Percentiles rank a stretch among this genome's conserved stretches.
phyloP scores from a whole-genome alignment of 169 alveolate species.

The Plasmodium sp. region DNA sequence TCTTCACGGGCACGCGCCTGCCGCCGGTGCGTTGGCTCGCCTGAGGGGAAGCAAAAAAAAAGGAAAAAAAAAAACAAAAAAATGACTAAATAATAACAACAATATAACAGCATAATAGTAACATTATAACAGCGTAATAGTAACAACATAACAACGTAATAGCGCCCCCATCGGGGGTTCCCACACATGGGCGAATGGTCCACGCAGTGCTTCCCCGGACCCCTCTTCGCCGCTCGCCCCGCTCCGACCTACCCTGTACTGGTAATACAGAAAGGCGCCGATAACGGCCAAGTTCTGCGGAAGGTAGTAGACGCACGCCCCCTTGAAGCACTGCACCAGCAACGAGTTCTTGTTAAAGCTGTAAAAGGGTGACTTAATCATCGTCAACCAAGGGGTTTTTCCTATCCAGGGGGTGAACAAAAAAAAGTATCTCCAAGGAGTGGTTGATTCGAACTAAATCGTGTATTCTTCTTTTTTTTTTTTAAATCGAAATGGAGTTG shows the following conservation, averaged over 20 bases:
- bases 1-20: slow-evolving; percentile 16
- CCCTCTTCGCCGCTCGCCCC: background rate
- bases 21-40: slow-evolving; percentile 17
- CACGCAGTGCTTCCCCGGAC: background rate
- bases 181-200: background rate
- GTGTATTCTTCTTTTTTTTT: no score
- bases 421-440: background rate
- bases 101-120: no score
- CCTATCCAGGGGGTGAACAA: background rate
- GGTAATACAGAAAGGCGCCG: slow-evolving; percentile 36
- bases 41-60: background rate
- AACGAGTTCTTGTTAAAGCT: slow-evolving; percentile 67
- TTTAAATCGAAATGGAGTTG: background rate
- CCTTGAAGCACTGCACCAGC: slow-evolving; percentile 62
- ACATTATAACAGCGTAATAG: no score
- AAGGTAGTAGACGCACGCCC: slow-evolving; percentile 39
- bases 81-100: background rate
- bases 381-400: background rate
- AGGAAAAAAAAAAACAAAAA: no score
- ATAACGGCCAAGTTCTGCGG: slow-evolving; percentile 57
- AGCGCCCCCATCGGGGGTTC: background rate
- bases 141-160: no score
- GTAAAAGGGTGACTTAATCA: slow-evolving; percentile 73
- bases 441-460: background rate
- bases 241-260: slow-evolving; percentile 14